Evolutionary conservation across 495 filamentous ascomycete species (phyloP), one percentile per base, ranked within the genome.

Genomic region (Xylaria curta): DNA sequence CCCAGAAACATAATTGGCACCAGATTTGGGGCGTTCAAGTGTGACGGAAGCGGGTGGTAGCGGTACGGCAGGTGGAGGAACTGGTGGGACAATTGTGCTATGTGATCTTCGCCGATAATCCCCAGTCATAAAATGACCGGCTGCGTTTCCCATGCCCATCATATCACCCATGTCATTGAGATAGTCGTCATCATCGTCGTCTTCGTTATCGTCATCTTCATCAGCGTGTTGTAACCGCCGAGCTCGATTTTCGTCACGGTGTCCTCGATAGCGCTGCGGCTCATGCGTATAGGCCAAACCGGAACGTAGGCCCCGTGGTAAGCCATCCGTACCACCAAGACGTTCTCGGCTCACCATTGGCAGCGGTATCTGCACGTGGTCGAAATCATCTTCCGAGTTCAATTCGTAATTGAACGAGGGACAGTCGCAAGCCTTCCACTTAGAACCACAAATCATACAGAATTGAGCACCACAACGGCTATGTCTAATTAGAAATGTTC

Each of bases 341-440:
- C 76, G 73, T 33, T 76, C 76, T 33, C 72, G 75, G 51, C 74
- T 72, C 49, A 79, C 72, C 49, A 79, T 66, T 44, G 83, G 72
- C 77, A 75, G 70, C 9, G 87, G 85, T 17, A 87, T 80, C 66
- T 86, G 83, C 84, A 91, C 89, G 69, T 88, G 85, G 49, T 87
- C 81, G n/a, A 89, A 76, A 3, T 81, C 84, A 69, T 91, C 91
- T 65, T 82, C 81, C 36, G 91, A 89, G 26, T 88, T 80, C 21
- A 83, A 78, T 21, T 88, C 85, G 74, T 91, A 89, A 72, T 90
- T 93, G 83, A 94, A 94, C 88, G 88, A 92, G 3, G 91, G 90
- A 74, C 93, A 96, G 68, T 92, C 88, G 74, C 93, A 97, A 0
- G 87, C 90, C 81, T 94, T 95, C 93, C 93, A 95, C 72, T 89